These are phyloP conservation scores for Fusarium bulbicola DNA, from an alignment of 2,329 filamentous ascomycete genomes.

Conservation along the genomic window DNA sequence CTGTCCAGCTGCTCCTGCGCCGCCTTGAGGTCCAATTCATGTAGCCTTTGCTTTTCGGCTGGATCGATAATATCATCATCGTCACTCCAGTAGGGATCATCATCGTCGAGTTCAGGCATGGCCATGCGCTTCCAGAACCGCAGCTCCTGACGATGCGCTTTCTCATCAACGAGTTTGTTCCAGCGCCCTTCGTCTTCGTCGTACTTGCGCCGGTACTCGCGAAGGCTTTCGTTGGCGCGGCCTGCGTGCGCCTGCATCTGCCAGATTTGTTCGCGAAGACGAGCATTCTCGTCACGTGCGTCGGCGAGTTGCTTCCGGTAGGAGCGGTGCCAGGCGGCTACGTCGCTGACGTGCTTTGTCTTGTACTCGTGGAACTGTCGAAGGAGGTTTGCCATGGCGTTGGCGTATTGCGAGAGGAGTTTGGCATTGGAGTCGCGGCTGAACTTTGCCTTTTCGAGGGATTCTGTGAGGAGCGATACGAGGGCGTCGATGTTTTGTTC, in stretches of 20 bases:
- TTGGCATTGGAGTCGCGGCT: slow-evolving; percentile 68
- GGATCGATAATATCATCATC: slow-evolving; percentile 72
- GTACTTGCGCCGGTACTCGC: slow-evolving; percentile 64
- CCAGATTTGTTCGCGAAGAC: slow-evolving; percentile 72
- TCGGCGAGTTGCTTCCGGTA: slow-evolving; percentile 73
- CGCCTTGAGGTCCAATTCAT: slow-evolving; percentile 59
- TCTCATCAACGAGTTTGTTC: slow-evolving; percentile 62
- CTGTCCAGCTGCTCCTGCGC: slow-evolving; percentile 51
- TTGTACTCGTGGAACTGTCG: slow-evolving; percentile 74
- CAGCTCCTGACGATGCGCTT: slow-evolving; percentile 65
- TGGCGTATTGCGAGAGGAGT: slow-evolving; percentile 67
- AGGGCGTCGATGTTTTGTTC: slow-evolving; percentile 68
- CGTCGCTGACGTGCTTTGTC: slow-evolving; percentile 68
- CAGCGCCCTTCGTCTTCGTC: slow-evolving; percentile 65
- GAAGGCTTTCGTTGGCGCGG: slow-evolving; percentile 65
- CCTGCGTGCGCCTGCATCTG: slow-evolving; percentile 71
- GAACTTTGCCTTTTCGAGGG: slow-evolving; percentile 68
- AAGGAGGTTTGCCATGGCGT: slow-evolving; percentile 65
- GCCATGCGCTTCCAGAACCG: slow-evolving; percentile 74
- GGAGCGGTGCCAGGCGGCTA: slow-evolving; percentile 71
- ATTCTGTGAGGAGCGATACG: slow-evolving; percentile 68
- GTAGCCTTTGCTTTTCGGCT: slow-evolving; percentile 66
- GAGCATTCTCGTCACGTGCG: slow-evolving; percentile 70
- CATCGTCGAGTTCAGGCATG: slow-evolving; percentile 67
- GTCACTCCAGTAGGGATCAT: slow-evolving; percentile 70